Evolutionary conservation across 352 stramenopile genomes (phyloP).

Genomic region (Phytophthora ramorum): DNA sequence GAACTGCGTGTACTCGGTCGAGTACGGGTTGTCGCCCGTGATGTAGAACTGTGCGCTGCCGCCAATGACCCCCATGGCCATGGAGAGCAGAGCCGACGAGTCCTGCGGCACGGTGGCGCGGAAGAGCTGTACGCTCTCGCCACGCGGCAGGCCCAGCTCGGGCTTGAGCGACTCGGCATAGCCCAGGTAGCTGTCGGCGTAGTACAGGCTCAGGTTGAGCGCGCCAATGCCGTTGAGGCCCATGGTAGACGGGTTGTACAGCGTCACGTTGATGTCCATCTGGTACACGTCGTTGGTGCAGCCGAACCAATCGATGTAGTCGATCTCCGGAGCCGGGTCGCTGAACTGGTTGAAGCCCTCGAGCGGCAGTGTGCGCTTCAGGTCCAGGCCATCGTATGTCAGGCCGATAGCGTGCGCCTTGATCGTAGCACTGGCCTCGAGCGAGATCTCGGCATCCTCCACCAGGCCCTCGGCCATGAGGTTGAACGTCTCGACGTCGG

Average conservation of each 20-base stretch:
- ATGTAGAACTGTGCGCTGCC: conserved; percentile 61
- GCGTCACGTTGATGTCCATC: conserved; percentile 70
- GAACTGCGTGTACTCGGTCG: conserved; percentile 49
- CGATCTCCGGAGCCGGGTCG: conserved; percentile 49
- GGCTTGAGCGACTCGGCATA: conserved; percentile 58
- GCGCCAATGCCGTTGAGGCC: conserved; percentile 63
- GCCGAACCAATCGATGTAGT: conserved; percentile 63
- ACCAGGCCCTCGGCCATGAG: conserved; percentile 50
- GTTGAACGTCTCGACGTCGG: conserved; percentile 53
- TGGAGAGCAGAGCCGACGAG: conserved; percentile 39
- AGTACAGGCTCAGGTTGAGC: conserved; percentile 80
- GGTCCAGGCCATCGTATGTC: conserved; percentile 54
- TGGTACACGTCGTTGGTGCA: conserved; percentile 49
- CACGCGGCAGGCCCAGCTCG: conserved; percentile 57
- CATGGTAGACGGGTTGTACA: conserved; percentile 57
- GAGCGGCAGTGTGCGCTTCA: conserved; percentile 55
- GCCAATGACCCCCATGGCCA: conserved; percentile 49
- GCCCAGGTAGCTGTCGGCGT: conserved; percentile 63
- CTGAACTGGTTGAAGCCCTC: conserved; percentile 65
- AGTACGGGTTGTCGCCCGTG: conserved; percentile 56
- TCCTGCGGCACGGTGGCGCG: conserved; percentile 49
- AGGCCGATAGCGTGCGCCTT: conserved; percentile 58
- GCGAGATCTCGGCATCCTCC: conserved; percentile 40
- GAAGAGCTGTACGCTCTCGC: conserved; percentile 55
- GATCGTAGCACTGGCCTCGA: conserved; percentile 45